Base-by-base conservation (phyloP, 2,329 filamentous ascomycete species). In the Nigrospora sphaerica region DNA sequence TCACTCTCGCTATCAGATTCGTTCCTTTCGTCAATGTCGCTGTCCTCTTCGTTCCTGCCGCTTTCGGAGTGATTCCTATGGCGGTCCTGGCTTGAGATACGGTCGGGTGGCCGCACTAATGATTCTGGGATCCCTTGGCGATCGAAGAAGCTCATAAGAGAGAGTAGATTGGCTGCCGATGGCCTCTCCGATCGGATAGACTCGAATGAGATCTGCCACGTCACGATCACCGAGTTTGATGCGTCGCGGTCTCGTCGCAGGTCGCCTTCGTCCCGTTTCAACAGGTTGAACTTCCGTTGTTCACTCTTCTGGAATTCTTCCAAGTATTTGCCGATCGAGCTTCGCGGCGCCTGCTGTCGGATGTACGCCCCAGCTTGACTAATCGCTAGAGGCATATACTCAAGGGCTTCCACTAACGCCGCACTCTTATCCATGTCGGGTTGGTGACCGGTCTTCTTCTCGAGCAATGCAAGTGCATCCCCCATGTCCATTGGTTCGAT, bases 141-240 rank as follows among this genome's bases (percentile, higher is more conserved):
- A 45, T 74, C 61, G 51, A 71, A 74, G 47, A 70, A 67, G 57
- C 70, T 71, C 65, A 75, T 68, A 4, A 74, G 58, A 1, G 67
- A 69, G 1, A 76, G 50, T 12, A 74, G 52, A n/a, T 70, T 52
- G 4, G 70, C 59, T 11, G 72, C 72, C 4, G 60, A 59, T 4
- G 49, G 56, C 32, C 57, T 48, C 28, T 53, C 47, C 2, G 51
- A 47, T 11, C 57, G 62, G 35, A 74, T 67, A n/a, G 67, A 50
- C 12, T 64, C 51, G 42, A 65, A 65, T 0, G 61, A 63, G 9
- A 65, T 55, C 39, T 65, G 60, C 65, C 61, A 72, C 0, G 66
- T 69, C 0, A 46, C 43, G 3, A 65, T 55, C 1, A 70, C 52
- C 2, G 66, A 63, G 43, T 69, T 65, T 32, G 54, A 54, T 14